phyloP scores from a whole-genome alignment of 169 alveolate genomes.

The Cryptosporidium canis region DNA sequence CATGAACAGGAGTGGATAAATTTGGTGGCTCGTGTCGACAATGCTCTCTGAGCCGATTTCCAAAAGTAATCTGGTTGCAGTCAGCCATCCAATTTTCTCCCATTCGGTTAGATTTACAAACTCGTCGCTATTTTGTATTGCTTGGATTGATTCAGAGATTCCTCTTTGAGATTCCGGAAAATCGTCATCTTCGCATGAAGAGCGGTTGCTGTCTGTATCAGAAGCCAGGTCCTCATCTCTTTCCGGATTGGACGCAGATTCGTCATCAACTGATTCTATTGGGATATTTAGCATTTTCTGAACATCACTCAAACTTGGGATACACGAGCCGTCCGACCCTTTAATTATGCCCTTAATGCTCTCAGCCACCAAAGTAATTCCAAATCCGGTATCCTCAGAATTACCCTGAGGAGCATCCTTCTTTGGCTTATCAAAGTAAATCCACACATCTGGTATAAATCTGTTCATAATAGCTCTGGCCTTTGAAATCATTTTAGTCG shows the following conservation, averaged over 20 bases:
- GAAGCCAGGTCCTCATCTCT: neutral
- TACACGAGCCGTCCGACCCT: conserved; percentile 67
- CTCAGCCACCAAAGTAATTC: conserved; percentile 90
- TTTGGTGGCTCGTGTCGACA: conserved; percentile 76
- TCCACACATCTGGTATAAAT: conserved; percentile 91
- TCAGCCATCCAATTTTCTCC: conserved; percentile 74
- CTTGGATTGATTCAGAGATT: neutral
- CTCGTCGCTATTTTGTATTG: neutral
- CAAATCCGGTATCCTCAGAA: conserved; percentile 83
- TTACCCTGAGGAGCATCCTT: conserved; percentile 58
- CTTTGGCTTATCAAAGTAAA: conserved; percentile 82
- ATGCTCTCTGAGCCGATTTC: conserved; percentile 75
- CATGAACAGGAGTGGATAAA: conserved; percentile 75
- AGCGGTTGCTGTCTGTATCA: neutral
- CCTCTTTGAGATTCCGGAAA: neutral
- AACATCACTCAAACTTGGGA: neutral
- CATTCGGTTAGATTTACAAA: conserved; percentile 2
- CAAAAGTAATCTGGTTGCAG: conserved; percentile 74
- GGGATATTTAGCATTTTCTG: conserved; percentile 11
- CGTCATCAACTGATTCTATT: neutral
- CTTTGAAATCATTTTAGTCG: conserved; percentile 82
- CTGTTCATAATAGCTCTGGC: conserved; percentile 84
- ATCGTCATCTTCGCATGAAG: neutral
- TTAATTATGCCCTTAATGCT: conserved; percentile 76
- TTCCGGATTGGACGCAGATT: neutral